A percentile compares a stretch with the other conserved stretches of the same genome.
Conservation (phyloP, 73 alveolate genomes). For the Blepharisma japonicum region DNA sequence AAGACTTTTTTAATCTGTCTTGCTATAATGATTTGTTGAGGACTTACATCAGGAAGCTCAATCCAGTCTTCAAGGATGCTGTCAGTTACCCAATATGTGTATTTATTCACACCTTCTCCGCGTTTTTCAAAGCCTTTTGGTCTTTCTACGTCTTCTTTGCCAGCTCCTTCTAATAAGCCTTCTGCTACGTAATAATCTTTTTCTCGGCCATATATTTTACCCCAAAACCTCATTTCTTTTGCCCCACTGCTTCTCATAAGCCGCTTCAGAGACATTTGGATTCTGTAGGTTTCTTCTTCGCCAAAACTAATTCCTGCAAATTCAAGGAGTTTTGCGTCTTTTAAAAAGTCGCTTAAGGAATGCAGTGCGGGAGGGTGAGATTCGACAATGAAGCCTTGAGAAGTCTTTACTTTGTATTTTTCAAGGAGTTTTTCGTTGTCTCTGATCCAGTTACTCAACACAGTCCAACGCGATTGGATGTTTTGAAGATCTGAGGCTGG, state of each 20-base stretch:
- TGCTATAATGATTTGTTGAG: slow-evolving; percentile 62
- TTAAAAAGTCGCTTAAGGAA: slow-evolving; percentile 44
- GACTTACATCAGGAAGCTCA: slow-evolving; percentile 74
- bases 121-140: slow-evolving; percentile 50
- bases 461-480: slow-evolving; percentile 36
- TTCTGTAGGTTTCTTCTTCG: slow-evolving; percentile 73
- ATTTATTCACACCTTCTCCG: slow-evolving; percentile 72
- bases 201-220: slow-evolving; percentile 84
- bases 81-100: slow-evolving; percentile 78
- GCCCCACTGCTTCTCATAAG: slow-evolving; percentile 54
- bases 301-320: slow-evolving; percentile 85
- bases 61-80: slow-evolving; percentile 69
- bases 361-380: slow-evolving; percentile 33
- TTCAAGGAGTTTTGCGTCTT: slow-evolving; percentile 60
- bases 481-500: slow-evolving; percentile 50
- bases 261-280: slow-evolving; percentile 49
- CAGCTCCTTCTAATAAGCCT: slow-evolving; percentile 73
- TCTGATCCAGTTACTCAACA: slow-evolving; percentile 40
- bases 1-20: slow-evolving; percentile 66
- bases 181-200: slow-evolving; percentile 90
- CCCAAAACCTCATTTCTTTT: slow-evolving; percentile 82
- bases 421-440: slow-evolving; percentile 31
- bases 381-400: slow-evolving; percentile 30
- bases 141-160: slow-evolving; percentile 67
- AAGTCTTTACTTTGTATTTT: slow-evolving; percentile 17